Evolutionary conservation across 768 basidiomycete species (phyloP), one percentile per base, ranked within the genome.

Genomic region (Leccinum arenicola): DNA sequence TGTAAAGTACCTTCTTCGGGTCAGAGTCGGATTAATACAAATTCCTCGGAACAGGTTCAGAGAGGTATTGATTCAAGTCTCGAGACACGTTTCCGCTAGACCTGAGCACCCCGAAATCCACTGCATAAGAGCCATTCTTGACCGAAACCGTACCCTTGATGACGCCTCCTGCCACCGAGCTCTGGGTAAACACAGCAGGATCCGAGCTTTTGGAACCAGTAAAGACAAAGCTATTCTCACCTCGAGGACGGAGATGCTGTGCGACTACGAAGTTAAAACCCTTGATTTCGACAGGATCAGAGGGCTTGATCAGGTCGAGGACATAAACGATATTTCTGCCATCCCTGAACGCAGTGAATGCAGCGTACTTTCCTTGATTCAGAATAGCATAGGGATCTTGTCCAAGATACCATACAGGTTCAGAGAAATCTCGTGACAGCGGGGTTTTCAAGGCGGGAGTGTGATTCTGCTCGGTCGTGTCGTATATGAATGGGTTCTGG

Each of bases 401-500:
- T 1, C 65, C 64, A 2, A 72, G 61, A 3, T 1, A 6, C 69
- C 66, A 69, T 3, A 54, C 53, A 0, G 65, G 65, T 50, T 56
- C 56, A 7, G 57, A 54, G 43, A 75, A 75, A 15, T 75, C 74
- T 49, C 67, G 58, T 4, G 10, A 14, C 19, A 70, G 40, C 7
- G 57, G 40, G 6, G 33, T 36, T 17, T 71, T 67, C 6, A 74
- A 71, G 9, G 62, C 52, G 3, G 53, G 31, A 2, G 50, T 56
- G 0, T 83, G 68, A 0, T 68, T 51, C 5, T 75, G 63, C 8
- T 69, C 62, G 0, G 66, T 52, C 23, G 77, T 55, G 36, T 74
- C 64, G 48, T 50, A 62, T 25, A 61, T 54, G 52, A 55, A 62
- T 0, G 68, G 86, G 63, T 91, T 88, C 58, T 81, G 77, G 67